These are phyloP conservation scores for Chlamydomonas sp. DNA, from an alignment of 139 green algal genomes.

Conservation along the genomic window DNA sequence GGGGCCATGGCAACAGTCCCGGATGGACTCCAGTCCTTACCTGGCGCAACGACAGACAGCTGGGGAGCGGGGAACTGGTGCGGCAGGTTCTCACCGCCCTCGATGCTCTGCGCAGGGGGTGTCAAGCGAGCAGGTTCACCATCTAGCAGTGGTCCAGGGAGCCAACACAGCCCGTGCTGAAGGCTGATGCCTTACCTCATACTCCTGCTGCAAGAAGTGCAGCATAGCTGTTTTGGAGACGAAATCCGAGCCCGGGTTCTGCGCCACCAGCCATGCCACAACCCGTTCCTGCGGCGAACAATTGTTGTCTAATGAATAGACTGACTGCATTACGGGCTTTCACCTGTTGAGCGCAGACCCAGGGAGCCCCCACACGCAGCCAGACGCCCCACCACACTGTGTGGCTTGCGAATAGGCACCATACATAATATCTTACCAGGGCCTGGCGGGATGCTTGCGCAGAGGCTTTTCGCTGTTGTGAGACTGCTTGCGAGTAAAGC, in stretches of 20 bases:
- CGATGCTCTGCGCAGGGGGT: conserved; percentile 37
- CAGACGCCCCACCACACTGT: no score
- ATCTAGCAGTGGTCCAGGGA: not conserved
- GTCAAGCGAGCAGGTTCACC: not conserved
- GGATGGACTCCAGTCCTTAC: not conserved
- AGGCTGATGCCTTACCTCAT: conserved; percentile 61
- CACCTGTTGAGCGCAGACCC: no score
- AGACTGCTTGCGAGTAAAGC: conserved; percentile 71
- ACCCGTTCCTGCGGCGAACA: conserved; percentile 62
- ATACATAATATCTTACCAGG: conserved; percentile 55
- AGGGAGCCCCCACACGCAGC: no score
- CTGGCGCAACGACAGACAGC: not conserved
- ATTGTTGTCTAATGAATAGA: no score
- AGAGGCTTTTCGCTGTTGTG: conserved; percentile 59
- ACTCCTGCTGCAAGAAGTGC: conserved; percentile 75
- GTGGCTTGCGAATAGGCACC: not conserved
- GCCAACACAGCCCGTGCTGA: not conserved
- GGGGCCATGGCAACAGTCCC: no score
- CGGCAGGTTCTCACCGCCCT: conserved; percentile 51
- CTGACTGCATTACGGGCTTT: not conserved
- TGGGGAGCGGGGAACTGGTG: conserved; percentile 47
- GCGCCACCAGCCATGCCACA: conserved; percentile 60
- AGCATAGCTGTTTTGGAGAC: conserved; percentile 68
- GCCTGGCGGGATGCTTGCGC: conserved; percentile 61
- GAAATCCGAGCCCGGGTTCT: conserved; percentile 55